Evolutionary conservation across 805 yeast species (phyloP).

Genomic region (Candida hungchunana): DNA sequence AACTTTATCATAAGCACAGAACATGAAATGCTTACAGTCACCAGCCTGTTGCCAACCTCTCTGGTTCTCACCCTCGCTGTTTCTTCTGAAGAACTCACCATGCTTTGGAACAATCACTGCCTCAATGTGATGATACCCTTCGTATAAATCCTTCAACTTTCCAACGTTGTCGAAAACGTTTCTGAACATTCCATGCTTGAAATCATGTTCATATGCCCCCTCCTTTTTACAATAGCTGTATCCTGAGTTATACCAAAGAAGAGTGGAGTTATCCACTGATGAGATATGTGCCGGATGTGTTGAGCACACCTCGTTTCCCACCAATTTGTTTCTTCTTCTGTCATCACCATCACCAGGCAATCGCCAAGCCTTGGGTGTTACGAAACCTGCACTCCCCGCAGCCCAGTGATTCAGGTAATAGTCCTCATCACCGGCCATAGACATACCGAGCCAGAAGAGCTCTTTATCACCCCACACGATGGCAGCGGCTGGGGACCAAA

Average conservation of each 20-base stretch:
- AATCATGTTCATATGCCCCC: constrained; percentile 30
- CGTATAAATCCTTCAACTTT: constrained; percentile 32
- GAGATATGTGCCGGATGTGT: constrained; percentile 58
- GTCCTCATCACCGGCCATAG: constrained; percentile 48
- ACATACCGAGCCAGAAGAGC: constrained; percentile 59
- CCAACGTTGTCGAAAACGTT: constrained; percentile 11
- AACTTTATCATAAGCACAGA: constrained; percentile 56
- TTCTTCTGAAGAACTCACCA: constrained; percentile 29
- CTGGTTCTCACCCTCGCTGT: constrained; percentile 40
- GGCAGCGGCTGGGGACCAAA: constrained; percentile 37
- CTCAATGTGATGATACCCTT: constrained; percentile 35
- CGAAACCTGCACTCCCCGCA: constrained; percentile 58
- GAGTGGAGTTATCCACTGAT: constrained; percentile 41
- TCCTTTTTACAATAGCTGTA: constrained; percentile 41
- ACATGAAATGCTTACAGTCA: constrained; percentile 45
- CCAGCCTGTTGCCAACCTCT: constrained; percentile 43
- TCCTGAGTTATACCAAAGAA: constrained; percentile 62
- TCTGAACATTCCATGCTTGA: constrained; percentile 22
- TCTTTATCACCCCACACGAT: constrained; percentile 68
- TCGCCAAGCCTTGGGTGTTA: constrained; percentile 24
- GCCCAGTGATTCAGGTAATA: constrained; percentile 46
- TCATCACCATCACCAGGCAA: constrained; percentile 17
- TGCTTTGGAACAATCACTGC: constrained; percentile 49
- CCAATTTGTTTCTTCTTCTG: constrained; percentile 16
- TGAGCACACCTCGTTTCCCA: constrained; percentile 45